Evolutionary conservation across 768 basidiomycete species (phyloP), one percentile per base, ranked within the genome.

Genomic region (Auriscalpium microsporum): DNA sequence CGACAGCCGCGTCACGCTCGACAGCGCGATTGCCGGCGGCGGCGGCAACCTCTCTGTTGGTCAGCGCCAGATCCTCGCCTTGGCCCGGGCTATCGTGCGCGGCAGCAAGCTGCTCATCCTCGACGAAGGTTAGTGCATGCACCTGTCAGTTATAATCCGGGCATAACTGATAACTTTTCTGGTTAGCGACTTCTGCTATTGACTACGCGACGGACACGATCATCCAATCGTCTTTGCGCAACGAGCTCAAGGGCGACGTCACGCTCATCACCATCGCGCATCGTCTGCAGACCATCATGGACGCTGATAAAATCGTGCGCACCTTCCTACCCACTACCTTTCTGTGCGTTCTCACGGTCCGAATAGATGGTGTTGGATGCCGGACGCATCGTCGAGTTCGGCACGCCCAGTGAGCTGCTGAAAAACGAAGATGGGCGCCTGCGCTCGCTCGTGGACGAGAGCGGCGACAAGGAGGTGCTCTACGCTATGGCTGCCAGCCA

Each of bases 191-290:
- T 17, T n/a, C 19, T 19, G 10, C 10, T 5, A 48, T 58, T 73
- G 83, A 84, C 65, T 79, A 80, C 60, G 72, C 73, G 54, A 84
- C 81, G 0, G 83, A 84, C 61, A 63, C 73, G 0, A 65, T 76
- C 54, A 83, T 85, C 55, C 83, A 85, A 65, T 67, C 69, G 4
- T 78, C 80, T 1, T 74, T 85, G 52, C 71, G 82, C 10, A 70
- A 71, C 23, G 73, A 74, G 58, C 62, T 80, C 6, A 67, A 64
- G 10, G 65, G 66, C 19, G 74, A 70, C 47, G 73, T 73, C 0
- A 84, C 82, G 0, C 66, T 84, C n/a, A 68, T 84, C 34, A 83
- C 80, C 16, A 74, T 85, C 37, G 83, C 83, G 1, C 81, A 83
- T 64, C 74, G 82, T 16, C 62, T 80, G 8, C 73, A 76, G 54